Conservation (phyloP, 805 yeast species). For the Candida jianshihensis region DNA sequence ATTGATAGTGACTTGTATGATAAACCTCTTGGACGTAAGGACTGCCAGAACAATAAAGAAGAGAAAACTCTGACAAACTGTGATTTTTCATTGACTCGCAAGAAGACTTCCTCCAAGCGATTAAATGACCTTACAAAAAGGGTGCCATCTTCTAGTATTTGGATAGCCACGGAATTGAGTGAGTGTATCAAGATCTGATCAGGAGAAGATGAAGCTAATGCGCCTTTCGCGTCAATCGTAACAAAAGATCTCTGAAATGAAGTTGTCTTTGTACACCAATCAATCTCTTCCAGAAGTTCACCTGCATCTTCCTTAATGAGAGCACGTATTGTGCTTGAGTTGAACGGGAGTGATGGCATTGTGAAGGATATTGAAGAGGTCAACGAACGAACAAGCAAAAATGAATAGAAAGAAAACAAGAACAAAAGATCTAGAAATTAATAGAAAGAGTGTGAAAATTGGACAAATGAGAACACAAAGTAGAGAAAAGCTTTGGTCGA, state of each 20-base stretch:
- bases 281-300: background rate
- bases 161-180: constrained; percentile 8
- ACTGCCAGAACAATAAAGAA: constrained; percentile 50
- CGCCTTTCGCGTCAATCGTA: background rate
- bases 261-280: background rate
- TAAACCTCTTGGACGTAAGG: constrained; percentile 43
- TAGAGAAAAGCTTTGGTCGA: too few relatives aligned
- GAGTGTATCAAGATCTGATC: constrained; percentile 5
- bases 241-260: background rate
- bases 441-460: too few relatives aligned
- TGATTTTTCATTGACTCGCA: constrained; percentile 17
- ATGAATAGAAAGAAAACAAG: too few relatives aligned
- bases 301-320: background rate
- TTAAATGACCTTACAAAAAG: constrained; percentile 5
- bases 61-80: constrained; percentile 37
- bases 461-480: too few relatives aligned
- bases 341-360: background rate
- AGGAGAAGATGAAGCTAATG: background rate
- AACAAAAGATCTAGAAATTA: too few relatives aligned
- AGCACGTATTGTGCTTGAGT: background rate
- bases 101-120: constrained; percentile 2
- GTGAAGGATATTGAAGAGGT: background rate
- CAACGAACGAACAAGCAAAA: background rate
- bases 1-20: constrained; percentile 34
- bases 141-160: constrained; percentile 3